Conservation (phyloP, 176 grass and related monocot species). For the Oryza meridionalis region DNA sequence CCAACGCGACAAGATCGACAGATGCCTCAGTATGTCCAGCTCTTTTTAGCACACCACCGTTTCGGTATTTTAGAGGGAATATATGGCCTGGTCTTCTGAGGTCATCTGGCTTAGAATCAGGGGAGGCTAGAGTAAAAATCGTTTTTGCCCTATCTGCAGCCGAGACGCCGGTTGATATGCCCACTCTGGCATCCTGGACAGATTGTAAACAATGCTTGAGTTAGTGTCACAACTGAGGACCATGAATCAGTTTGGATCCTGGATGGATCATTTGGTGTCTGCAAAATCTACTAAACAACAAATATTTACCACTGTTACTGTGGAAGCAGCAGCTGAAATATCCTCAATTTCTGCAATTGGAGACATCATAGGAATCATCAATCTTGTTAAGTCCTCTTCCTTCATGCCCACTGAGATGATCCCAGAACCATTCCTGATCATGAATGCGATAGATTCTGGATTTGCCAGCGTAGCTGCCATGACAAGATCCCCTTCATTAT, state of each 20-base stretch:
- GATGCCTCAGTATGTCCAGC: conserved; percentile 84
- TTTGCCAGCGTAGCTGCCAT: conserved; percentile 77
- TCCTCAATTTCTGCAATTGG: conserved; percentile 72
- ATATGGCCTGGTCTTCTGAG: conserved; percentile 83
- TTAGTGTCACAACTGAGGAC: background rate
- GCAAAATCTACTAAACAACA: conserved; percentile 10
- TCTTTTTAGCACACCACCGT: conserved; percentile 85
- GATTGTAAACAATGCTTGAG: conserved; percentile 25
- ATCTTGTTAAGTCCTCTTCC: conserved; percentile 75
- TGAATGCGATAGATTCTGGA: conserved; percentile 70
- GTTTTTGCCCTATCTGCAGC: conserved; percentile 85
- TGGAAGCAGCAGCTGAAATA: conserved; percentile 65
- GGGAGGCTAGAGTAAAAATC: conserved; percentile 69
- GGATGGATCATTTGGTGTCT: conserved; percentile 7
- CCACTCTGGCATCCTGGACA: conserved; percentile 76
- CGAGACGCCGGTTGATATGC: conserved; percentile 69
- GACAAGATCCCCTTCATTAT: conserved; percentile 70
- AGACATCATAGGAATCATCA: conserved; percentile 96
- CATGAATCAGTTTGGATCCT: background rate
- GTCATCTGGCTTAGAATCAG: conserved; percentile 83
- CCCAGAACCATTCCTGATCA: conserved; percentile 88
- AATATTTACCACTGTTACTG: conserved; percentile 77
- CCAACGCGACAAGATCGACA: conserved; percentile 67
- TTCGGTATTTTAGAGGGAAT: conserved; percentile 84
- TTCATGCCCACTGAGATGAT: conserved; percentile 94